Conservation (phyloP, 306 rosid species). For the Oxytropis ochrocephala region DNA sequence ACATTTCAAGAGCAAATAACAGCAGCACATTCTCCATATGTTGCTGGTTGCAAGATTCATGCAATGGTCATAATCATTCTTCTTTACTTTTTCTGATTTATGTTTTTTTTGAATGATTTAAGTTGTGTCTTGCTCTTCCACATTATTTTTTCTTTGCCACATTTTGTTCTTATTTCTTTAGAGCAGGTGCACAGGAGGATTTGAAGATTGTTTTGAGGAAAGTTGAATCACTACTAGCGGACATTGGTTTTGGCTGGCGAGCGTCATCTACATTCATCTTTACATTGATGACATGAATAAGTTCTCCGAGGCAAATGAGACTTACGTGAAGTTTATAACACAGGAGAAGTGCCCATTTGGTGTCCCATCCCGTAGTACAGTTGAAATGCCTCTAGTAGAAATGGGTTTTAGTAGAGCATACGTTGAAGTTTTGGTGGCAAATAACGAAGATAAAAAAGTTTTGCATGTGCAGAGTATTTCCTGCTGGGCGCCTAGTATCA, state of each 20-base stretch:
- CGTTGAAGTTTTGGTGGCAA: constrained; percentile 75
- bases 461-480: constrained; percentile 96
- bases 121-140: not conserved
- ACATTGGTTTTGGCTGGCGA: constrained; percentile 68
- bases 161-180: constrained; percentile 19
- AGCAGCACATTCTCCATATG: constrained; percentile 55
- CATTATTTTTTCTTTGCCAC: constrained; percentile 5
- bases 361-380: constrained; percentile 95
- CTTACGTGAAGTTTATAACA: constrained; percentile 67
- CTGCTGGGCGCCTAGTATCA: constrained; percentile 98
- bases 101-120: constrained; percentile 9
- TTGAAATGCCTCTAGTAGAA: constrained; percentile 69
- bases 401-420: constrained; percentile 66
- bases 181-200: constrained; percentile 71
- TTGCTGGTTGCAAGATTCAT: constrained; percentile 78
- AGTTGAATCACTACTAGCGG: constrained; percentile 55
- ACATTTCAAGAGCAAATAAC: constrained; percentile 61
- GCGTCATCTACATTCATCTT: constrained; percentile 81
- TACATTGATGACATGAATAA: constrained; percentile 80
- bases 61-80: constrained; percentile 26
- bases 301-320: constrained; percentile 75
- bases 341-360: constrained; percentile 84
- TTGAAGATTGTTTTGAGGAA: constrained; percentile 52
- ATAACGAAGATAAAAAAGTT: constrained; percentile 66
- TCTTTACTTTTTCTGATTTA: not conserved